Evolutionary conservation across 148 eudicot genomes (phyloP).

Genomic region (Diospyros kaki): DNA sequence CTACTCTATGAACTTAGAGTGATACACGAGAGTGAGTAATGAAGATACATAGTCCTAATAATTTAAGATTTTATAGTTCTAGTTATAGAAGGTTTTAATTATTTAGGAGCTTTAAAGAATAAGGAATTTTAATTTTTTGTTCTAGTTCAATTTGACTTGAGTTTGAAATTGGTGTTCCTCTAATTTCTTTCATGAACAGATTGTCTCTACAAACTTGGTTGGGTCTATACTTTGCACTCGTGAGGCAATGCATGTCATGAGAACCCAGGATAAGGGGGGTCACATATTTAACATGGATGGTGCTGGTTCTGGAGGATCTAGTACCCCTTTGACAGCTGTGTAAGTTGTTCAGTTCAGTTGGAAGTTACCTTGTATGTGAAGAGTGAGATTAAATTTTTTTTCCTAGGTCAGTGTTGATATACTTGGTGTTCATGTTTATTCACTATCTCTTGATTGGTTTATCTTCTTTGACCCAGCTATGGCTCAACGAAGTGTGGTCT

Average conservation of each 20-base stretch:
- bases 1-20: too few species aligned
- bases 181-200: slow-evolving; percentile 30
- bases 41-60: too few species aligned
- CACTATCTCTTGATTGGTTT: slow-evolving; percentile 1
- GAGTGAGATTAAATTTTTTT: background rate
- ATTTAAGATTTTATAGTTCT: too few species aligned
- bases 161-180: too few species aligned
- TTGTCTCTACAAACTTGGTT: slow-evolving; percentile 95
- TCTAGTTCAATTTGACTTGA: too few species aligned
- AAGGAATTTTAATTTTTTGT: too few species aligned
- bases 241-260: slow-evolving; percentile 81
- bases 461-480: slow-evolving; percentile 45
- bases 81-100: too few species aligned
- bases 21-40: too few species aligned
- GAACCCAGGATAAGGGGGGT: slow-evolving; percentile 61
- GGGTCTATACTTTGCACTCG: slow-evolving; percentile 98
- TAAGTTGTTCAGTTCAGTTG: slow-evolving; percentile 30
- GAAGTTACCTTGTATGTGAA: background rate
- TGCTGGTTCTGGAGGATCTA: slow-evolving; percentile 98
- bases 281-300: slow-evolving; percentile 99
- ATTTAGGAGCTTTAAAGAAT: too few species aligned
- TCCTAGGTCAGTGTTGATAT: too few species aligned
- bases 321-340: slow-evolving; percentile 99
- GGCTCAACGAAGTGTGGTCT: slow-evolving; percentile 99
- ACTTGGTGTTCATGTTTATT: background rate